These are phyloP conservation scores for Vigna nakashimae DNA, from an alignment of 306 rosid genomes.

Conservation along the genomic window DNA sequence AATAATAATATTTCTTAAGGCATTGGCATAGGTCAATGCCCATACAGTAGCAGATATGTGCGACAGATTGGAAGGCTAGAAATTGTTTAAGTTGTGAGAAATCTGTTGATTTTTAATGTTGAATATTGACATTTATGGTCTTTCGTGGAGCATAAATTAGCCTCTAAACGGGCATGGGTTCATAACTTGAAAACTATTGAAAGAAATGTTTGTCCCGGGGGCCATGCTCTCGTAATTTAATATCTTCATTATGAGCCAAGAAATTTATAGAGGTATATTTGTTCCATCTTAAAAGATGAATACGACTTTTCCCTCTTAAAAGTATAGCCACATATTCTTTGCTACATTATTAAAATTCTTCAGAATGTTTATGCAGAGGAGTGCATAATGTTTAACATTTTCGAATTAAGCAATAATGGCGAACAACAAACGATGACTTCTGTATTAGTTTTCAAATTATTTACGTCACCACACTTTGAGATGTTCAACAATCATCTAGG, in stretches of 20 bases:
- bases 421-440: neutral
- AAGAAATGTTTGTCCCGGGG: neutral
- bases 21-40: conserved; percentile 20
- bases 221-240: conserved; percentile 24
- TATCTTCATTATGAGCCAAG: conserved; percentile 38
- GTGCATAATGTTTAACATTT: conserved; percentile 7
- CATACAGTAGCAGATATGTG: neutral
- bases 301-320: conserved; percentile 24
- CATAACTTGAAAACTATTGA: neutral
- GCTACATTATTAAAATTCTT: conserved; percentile 4
- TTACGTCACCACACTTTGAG: neutral
- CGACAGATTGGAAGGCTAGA: conserved; percentile 6
- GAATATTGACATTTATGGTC: conserved; percentile 23
- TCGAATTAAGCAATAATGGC: conserved; percentile 8
- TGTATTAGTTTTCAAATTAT: neutral
- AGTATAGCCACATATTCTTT: conserved; percentile 37
- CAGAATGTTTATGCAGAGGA: conserved; percentile 16
- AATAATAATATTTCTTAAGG: neutral
- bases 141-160: conserved; percentile 37
- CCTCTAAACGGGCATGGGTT: conserved; percentile 27
- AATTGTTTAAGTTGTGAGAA: conserved; percentile 7
- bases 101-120: conserved; percentile 16
- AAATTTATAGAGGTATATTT: conserved; percentile 38
- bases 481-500: neutral
- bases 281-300: conserved; percentile 32